Base-by-base conservation (phyloP, 2,329 filamentous ascomycete species). In the Elsinoe arachidis region DNA sequence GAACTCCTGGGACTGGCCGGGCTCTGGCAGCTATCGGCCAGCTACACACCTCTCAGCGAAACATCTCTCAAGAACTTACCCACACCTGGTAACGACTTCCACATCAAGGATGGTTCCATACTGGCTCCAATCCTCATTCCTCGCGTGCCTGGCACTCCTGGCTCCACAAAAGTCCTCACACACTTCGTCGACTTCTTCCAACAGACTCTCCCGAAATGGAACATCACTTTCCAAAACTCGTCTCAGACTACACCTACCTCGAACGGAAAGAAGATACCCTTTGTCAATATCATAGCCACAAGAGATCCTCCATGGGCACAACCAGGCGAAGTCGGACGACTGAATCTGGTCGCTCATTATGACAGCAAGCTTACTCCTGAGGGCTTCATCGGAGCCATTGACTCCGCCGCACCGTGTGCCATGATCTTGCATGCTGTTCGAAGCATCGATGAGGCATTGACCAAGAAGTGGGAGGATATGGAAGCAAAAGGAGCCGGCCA, bases 341-440 rank as follows among this genome's bases (percentile, higher is more conserved):
- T 97, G 67, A 92, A 90, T 12, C 78, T 99, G 56, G 93, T 92
- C 5, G 93, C 93, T 39, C 93, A 99, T 69, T 97, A 96, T 70
- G 93, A 99, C 66, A 91, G 85, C 68, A 87, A 95, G 72, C 79
- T 87, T 58, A 77, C 77, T 23, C 92, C 91, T 0, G 75, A 84
- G 60, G 92, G 90, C 0, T 99, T 99, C 69, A 87, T 99, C 59
- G 93, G 93, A 0, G 93, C 92, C 0, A 95, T 84, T 12, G 93
- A 99, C 68, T 96, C 90, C 65, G 93, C 93, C 1, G 93, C 88
- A 15, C 91, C 93, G 9, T 97, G 92, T 71, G 93, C 93, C 0
- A 90, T 97, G 79, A 78, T 99, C 59, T 80, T 99, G 82, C 88
- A 96, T 69, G 83, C 86, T 11, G 88, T 91, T 61, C 79, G 85